These are phyloP conservation scores for Leucogyrophana mollusca DNA, from an alignment of 768 basidiomycete species.

Conservation along the genomic window DNA sequence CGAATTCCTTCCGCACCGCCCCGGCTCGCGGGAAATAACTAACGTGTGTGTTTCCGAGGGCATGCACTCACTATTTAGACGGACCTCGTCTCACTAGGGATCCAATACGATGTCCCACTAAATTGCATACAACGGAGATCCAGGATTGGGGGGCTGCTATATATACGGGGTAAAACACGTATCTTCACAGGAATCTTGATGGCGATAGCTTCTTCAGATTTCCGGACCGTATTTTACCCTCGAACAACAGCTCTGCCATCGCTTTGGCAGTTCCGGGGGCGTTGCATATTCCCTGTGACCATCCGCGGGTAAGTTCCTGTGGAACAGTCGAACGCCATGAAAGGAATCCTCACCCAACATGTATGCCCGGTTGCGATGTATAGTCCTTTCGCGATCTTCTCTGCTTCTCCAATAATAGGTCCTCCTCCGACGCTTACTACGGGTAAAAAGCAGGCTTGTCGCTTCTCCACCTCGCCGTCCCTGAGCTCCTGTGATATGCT, in stretches of 20 bases:
- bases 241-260: constrained; percentile 68
- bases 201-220: constrained; percentile 50
- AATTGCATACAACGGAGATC: too few relatives aligned
- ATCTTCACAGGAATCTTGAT: constrained; percentile 34
- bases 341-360: constrained; percentile 66
- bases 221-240: constrained; percentile 60
- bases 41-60: too few relatives aligned
- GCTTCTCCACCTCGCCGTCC: constrained; percentile 48
- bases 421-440: constrained; percentile 54
- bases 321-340: constrained; percentile 1
- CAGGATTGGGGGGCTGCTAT: too few relatives aligned
- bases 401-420: constrained; percentile 71
- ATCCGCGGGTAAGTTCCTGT: constrained; percentile 5
- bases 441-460: constrained; percentile 81
- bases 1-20: too few relatives aligned
- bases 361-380: constrained; percentile 78
- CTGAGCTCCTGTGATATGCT: constrained; percentile 60
- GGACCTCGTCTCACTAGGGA: too few relatives aligned
- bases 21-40: too few relatives aligned
- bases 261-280: constrained; percentile 82
- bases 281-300: constrained; percentile 67
- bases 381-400: constrained; percentile 55
- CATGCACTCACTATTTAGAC: too few relatives aligned
- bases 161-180: too few relatives aligned
- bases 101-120: too few relatives aligned